Percentiles rank a stretch among this genome's conserved stretches.
Conservation (phyloP, 1,139 yeast species). For the Entelexis paramagnoliae region DNA sequence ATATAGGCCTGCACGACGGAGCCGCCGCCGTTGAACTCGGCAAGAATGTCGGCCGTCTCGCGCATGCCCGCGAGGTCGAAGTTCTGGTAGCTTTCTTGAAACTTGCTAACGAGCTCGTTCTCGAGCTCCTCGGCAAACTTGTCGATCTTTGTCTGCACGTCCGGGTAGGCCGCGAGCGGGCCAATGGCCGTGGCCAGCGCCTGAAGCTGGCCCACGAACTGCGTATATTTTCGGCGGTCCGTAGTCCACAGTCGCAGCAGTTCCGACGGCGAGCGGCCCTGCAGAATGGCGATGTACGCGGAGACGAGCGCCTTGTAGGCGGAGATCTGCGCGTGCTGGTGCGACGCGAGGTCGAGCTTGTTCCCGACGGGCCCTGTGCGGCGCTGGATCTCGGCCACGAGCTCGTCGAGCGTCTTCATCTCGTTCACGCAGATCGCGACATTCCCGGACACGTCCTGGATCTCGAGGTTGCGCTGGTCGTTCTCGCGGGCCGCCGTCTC, state of each 20-base stretch:
- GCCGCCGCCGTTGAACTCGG: slow-evolving; percentile 76
- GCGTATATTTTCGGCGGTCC: slow-evolving; percentile 58
- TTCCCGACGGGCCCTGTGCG: slow-evolving; percentile 68
- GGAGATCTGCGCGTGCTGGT: slow-evolving; percentile 61
- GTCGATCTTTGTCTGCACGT: slow-evolving; percentile 46
- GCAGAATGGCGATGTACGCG: slow-evolving; percentile 66
- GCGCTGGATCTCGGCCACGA: slow-evolving; percentile 41
- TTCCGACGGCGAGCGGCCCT: slow-evolving; percentile 53
- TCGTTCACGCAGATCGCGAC: slow-evolving; percentile 37
- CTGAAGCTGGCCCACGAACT: slow-evolving; percentile 55
- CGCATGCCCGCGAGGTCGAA: slow-evolving; percentile 64
- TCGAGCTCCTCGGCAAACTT: slow-evolving; percentile 72
- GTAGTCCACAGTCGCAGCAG: slow-evolving; percentile 31
- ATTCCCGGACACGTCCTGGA: slow-evolving; percentile 45
- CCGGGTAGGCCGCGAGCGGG: slow-evolving; percentile 34
- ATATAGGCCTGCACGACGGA: slow-evolving; percentile 77
- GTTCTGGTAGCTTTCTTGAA: slow-evolving; percentile 37
- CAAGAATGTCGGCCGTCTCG: slow-evolving; percentile 66
- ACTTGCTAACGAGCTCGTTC: slow-evolving; percentile 38
- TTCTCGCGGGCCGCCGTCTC: slow-evolving; percentile 54
- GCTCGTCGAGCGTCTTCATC: slow-evolving; percentile 51
- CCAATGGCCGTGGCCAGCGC: slow-evolving; percentile 48
- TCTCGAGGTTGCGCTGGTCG: slow-evolving; percentile 55
- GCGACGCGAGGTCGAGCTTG: slow-evolving; percentile 61
- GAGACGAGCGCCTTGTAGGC: slow-evolving; percentile 66